phyloP scores from a whole-genome alignment of 495 filamentous ascomycete species.

The Neurospora sp. region DNA sequence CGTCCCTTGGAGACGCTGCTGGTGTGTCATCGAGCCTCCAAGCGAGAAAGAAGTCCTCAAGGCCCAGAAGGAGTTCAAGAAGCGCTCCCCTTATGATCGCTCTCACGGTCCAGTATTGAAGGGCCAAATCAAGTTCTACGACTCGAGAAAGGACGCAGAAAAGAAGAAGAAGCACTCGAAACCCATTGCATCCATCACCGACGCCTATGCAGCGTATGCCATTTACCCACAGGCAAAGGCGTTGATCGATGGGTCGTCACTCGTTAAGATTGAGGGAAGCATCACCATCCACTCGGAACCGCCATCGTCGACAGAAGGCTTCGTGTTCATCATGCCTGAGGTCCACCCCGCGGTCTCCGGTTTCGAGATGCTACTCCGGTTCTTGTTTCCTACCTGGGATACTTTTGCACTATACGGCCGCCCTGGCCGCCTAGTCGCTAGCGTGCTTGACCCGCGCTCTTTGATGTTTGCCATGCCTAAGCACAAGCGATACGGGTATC shows the following conservation, averaged over 20 bases:
- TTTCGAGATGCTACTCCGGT: slow-evolving; percentile 95
- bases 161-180: slow-evolving; percentile 77
- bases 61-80: slow-evolving; percentile 73
- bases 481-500: slow-evolving; percentile 77
- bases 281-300: slow-evolving; percentile 74
- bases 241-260: slow-evolving; percentile 85
- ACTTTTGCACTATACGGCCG: slow-evolving; percentile 88
- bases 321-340: slow-evolving; percentile 98
- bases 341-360: slow-evolving; percentile 80
- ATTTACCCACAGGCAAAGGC: slow-evolving; percentile 92
- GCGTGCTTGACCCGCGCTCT: slow-evolving; percentile 72
- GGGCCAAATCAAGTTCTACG: slow-evolving; percentile 90
- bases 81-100: slow-evolving; percentile 74
- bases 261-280: slow-evolving; percentile 88
- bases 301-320: slow-evolving; percentile 70
- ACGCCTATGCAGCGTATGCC: slow-evolving; percentile 86
- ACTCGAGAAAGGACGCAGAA: slow-evolving; percentile 55
- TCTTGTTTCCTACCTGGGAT: slow-evolving; percentile 89
- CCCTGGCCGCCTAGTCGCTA: slow-evolving; percentile 76
- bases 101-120: slow-evolving; percentile 52
- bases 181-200: slow-evolving; percentile 83
- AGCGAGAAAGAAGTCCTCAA: slow-evolving; percentile 86
- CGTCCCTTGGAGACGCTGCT: slow-evolving; percentile 92
- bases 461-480: slow-evolving; percentile 98
- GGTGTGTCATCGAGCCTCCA: slow-evolving; percentile 87